Conservation (phyloP, 768 basidiomycete genomes). For the Tephrocybe sp. region DNA sequence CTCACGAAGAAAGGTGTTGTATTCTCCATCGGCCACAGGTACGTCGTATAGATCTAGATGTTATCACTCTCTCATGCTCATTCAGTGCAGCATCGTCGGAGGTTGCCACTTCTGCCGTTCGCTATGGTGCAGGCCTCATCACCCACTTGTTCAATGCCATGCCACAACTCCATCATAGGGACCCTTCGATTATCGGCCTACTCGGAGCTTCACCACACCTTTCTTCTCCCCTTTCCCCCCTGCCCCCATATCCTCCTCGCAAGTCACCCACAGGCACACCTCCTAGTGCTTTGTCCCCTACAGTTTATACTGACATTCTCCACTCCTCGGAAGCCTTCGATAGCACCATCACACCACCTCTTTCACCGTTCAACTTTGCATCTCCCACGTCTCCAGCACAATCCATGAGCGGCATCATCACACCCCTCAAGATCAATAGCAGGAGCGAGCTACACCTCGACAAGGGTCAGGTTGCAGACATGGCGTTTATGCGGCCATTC, state of each 20-base stretch:
- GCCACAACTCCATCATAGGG: conserved; percentile 87
- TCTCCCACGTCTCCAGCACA: conserved; percentile 12
- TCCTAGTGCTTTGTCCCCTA: not conserved
- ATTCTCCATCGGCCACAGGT: conserved; percentile 92
- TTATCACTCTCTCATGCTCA: conserved; percentile 5
- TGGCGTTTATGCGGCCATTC: conserved; percentile 68
- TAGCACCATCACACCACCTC: conserved; percentile 56
- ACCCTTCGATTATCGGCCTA: conserved; percentile 89
- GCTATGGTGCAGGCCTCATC: conserved; percentile 77
- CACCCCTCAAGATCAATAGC: conserved; percentile 23
- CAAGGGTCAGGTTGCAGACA: conserved; percentile 50
- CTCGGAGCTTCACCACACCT: conserved; percentile 75
- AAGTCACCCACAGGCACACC: conserved; percentile 3
- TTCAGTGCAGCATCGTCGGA: conserved; percentile 72
- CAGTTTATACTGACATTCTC: conserved; percentile 12
- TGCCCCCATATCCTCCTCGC: conserved; percentile 17
- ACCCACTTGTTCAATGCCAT: conserved; percentile 95
- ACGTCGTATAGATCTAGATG: conserved; percentile 8
- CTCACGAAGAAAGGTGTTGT: conserved; percentile 65
- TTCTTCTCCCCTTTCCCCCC: conserved; percentile 38
- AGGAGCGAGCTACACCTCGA: conserved; percentile 41
- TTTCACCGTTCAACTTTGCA: conserved; percentile 37
- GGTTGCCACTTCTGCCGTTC: conserved; percentile 68
- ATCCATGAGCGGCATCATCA: conserved; percentile 19
- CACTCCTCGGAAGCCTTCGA: conserved; percentile 61